Evolutionary conservation across 2,329 filamentous ascomycete genomes (phyloP), one percentile per base, ranked within the genome.

Genomic region (Metarhizium humberi): DNA sequence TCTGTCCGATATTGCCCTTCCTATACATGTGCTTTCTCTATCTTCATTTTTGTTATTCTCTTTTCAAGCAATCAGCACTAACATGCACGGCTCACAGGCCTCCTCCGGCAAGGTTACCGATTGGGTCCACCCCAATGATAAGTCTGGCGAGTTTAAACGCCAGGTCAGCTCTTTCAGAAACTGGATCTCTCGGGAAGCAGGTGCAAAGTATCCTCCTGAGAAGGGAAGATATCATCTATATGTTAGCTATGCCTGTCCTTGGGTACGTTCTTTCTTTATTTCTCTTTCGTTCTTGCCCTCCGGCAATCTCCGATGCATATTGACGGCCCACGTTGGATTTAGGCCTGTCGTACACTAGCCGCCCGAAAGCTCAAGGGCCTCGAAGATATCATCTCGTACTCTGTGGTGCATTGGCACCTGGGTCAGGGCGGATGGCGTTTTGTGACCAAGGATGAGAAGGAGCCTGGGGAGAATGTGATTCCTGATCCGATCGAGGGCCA

Each of bases 391-490:
- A 85, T 99, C 62, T 78, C 80, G 20, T 82, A 77, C 62, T 94
- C 90, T 0, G 84, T 82, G n/a, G 92, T 96, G 53, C 92, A 96
- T 73, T 97, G 92, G 92, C 86, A 96, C 64, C 84, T 97, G 75
- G 78, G 71, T 32, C 68, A 84, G 49, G 75, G 77, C 36, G 83
- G 91, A 58, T 96, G 92, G 92, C 86, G 89, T 52, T 96, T 96
- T 70, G 81, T 81, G 5, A 87, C 84, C 1, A 56, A 79, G 2
- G 81, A 85, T 20, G 81, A 82, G 58, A 72, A 67, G 30, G 75
- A 82, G 59, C 77, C 75, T 1, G 83, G 81, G 42, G 79, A 79
- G 13, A 85, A 85, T 55, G 86, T 88, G 48, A 70, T 84, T 25
- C 82, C 87, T 51, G 78, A 84, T 73, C 82, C 88, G 56, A 64